These are phyloP conservation scores for Peltaster fructicola DNA, from an alignment of 2,329 filamentous ascomycete species.

Conservation along the genomic window DNA sequence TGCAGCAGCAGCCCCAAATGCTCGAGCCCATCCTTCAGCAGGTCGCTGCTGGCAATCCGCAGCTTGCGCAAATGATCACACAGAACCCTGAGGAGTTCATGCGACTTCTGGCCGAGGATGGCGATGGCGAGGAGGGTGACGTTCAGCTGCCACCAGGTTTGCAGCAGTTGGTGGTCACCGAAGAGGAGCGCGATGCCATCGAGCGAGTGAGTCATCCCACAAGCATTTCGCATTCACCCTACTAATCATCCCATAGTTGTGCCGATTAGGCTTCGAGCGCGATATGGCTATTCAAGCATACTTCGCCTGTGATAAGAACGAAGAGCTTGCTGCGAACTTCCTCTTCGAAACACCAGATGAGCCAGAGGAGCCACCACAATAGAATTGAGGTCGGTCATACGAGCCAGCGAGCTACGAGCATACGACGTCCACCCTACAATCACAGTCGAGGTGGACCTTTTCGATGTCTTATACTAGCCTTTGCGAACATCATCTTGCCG, in stretches of 20 bases:
- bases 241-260: slow-evolving; percentile 41
- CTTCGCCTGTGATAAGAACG: slow-evolving; percentile 98
- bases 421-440: too few species aligned
- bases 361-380: slow-evolving; percentile 14
- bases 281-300: slow-evolving; percentile 95
- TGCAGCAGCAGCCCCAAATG: slow-evolving; percentile 97
- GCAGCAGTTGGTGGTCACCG: slow-evolving; percentile 77
- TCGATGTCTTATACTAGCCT: too few species aligned
- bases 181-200: slow-evolving; percentile 92
- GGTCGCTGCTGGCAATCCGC: slow-evolving; percentile 84
- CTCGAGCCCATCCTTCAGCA: slow-evolving; percentile 95
- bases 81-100: slow-evolving; percentile 89
- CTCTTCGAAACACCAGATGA: slow-evolving; percentile 94
- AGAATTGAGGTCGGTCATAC: too few species aligned
- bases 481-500: too few species aligned
- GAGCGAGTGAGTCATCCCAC: slow-evolving; percentile 51
- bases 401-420: too few species aligned
- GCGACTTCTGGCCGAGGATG: slow-evolving; percentile 72
- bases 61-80: slow-evolving; percentile 80
- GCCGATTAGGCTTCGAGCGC: slow-evolving; percentile 79
- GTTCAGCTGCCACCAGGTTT: slow-evolving; percentile 72
- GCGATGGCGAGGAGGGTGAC: slow-evolving; percentile 67
- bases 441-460: too few species aligned
- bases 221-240: too few species aligned
- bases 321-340: slow-evolving; percentile 95